Conservation (phyloP, 768 basidiomycete genomes). For the Cyclocybe aegerita region DNA sequence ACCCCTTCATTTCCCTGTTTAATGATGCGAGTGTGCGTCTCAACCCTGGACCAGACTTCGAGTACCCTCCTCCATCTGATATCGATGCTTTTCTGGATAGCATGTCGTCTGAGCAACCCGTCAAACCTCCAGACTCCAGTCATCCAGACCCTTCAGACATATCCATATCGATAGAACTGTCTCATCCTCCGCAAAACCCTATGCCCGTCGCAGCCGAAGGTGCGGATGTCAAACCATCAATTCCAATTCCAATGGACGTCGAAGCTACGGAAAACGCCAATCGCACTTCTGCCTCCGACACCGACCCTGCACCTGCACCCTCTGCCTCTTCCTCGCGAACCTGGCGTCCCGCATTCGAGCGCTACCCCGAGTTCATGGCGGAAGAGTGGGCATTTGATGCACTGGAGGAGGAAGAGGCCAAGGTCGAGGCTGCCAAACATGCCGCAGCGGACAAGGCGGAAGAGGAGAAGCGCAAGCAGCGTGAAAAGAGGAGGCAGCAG, state of each 20-base stretch:
- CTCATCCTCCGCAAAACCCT: not conserved
- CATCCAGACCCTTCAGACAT: conserved; percentile 1
- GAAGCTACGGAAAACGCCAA: conserved; percentile 1
- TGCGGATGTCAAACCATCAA: not conserved
- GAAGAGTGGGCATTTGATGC: conserved; percentile 81
- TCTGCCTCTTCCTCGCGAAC: conserved; percentile 33
- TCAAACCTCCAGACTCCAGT: too few relatives aligned
- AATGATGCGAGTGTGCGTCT: conserved; percentile 82
- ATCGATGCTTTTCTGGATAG: conserved; percentile 63
- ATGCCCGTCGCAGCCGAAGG: not conserved
- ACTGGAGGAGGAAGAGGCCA: conserved; percentile 73
- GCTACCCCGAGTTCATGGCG: conserved; percentile 80
- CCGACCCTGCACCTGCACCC: conserved; percentile 14
- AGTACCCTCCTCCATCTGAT: conserved; percentile 75
- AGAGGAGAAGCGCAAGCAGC: conserved; percentile 50
- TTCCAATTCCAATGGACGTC: not conserved
- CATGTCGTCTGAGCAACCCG: not conserved
- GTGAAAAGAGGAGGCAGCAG: conserved; percentile 49
- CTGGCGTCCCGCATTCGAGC: conserved; percentile 82
- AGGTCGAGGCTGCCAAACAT: conserved; percentile 36
- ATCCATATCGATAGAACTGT: not conserved
- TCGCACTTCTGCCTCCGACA: not conserved
- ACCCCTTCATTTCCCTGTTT: conserved; percentile 91
- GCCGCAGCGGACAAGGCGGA: conserved; percentile 41
- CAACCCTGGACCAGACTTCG: conserved; percentile 89